Evolutionary conservation across 1,284 basidiomycete genomes (phyloP), one percentile per base, ranked within the genome.

Genomic region (Cystobasidium sp.): DNA sequence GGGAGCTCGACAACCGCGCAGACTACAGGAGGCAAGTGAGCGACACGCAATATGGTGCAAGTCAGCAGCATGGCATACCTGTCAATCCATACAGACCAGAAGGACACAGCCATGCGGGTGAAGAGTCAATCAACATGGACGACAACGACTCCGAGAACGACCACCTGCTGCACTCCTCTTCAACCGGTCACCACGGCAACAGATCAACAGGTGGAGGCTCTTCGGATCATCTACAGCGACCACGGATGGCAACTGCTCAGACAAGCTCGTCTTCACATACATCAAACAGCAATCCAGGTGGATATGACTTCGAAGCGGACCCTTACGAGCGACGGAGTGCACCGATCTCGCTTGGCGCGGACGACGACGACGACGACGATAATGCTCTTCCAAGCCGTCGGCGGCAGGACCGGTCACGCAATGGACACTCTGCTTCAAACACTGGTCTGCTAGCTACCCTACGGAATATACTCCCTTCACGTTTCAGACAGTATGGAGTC

Each of bases 301-400:
- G 87, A 5, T 94, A 94, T 81, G 91, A 94, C 82, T 94, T 93
- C 82, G 91, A 93, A 81, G 85, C 91, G 39, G 90, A 91, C 79
- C 90, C 89, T 75, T 92, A 84, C 75, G 70, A 73, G 53, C 49
- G 66, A 18, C 52, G 70, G 51, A 79, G 84, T 80, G 31, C 24
- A 39, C 43, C 76, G 22, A 61, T 69, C 20, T 62, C 37, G 14
- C 47, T 61, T 56, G 41, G 24, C 16, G 51, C 63, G 22, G 56
- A 37, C 72, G 53, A 61, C 24, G 58, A 55, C 55, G 59, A 49
- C 2, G 61, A 63, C 22, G 24, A 31, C 20, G 22, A 43, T 39
- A 49, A 6, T 46, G 43, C n/a, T 20, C 24, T 12, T 10, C 47
- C 41, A n/a, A 41, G 16, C 68, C 39, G 10, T 5, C 31, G 44